Evolutionary conservation across 768 basidiomycete species (phyloP), one percentile per base, ranked within the genome.

Genomic region (Calvatia gigantea): DNA sequence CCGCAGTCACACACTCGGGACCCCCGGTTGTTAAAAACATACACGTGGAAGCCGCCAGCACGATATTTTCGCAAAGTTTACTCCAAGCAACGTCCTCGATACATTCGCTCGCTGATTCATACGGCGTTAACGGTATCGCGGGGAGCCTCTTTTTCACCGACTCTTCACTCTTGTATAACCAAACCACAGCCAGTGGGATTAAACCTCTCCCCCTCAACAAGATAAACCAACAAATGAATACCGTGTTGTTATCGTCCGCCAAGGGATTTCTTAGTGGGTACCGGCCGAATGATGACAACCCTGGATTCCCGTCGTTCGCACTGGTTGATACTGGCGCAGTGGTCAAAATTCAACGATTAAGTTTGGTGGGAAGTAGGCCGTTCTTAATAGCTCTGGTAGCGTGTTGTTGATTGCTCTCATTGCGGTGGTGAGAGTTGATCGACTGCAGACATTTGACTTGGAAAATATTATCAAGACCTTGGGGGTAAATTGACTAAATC

Each of bases 151-250:
- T 50, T 23, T 14, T 50, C 33, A 7, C 48, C 21, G 31, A 35
- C 21, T 23, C 35, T 19, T 28, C 29, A 44, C 59, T 55, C 65
- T 37, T n/a, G 15, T 25, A 38, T 25, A 37, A 39, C 27, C 25
- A 51, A 2, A 51, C 38, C 9, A 19, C 49, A 3, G 37, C 7
- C 3, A 3, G 28, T 14, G 49, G 49, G 11, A 51, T 39, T 25
- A 51, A 51, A 38, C 49, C 49, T 8, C 23, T 39, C 25, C 17
- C 49, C 1, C 17, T 51, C 27, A 37, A 27, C 7, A 3, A 39
- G 27, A 52, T 42, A 12, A 42, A 52, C 28, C 14, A 32, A 29
- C 23, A 42, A 6, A 52, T 52, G 51, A 43, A 52, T 7, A 43
- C 6, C 11, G 38, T 43, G 28, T 17, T 52, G 0, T 28, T n/a